phyloP scores from a whole-genome alignment of 306 rosid genomes.

The Cucurbita argyrosperma region DNA sequence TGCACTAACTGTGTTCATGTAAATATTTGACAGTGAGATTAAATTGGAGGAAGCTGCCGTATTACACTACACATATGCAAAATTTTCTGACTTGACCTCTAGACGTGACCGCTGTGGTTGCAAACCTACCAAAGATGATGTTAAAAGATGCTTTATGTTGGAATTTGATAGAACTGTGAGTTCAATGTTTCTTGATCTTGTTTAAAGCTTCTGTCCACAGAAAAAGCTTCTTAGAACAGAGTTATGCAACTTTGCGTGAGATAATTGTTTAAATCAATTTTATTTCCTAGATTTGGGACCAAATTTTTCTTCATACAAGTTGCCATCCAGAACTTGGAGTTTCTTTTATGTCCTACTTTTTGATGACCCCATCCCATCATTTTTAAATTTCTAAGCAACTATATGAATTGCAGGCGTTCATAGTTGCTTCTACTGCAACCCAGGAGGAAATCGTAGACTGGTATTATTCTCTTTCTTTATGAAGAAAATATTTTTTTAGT shows the following conservation, averaged over 20 bases:
- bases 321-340: neutral
- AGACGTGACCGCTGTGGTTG: conserved; percentile 94
- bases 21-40: conserved; percentile 51
- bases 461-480: conserved; percentile 18
- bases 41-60: conserved; percentile 98
- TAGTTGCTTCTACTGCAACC: conserved; percentile 89
- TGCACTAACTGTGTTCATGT: conserved; percentile 7
- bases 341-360: neutral
- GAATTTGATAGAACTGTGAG: conserved; percentile 95
- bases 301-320: neutral
- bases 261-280: neutral
- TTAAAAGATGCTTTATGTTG: conserved; percentile 98
- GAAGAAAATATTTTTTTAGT: neutral
- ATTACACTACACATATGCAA: conserved; percentile 86
- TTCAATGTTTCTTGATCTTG: conserved; percentile 3
- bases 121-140: conserved; percentile 91
- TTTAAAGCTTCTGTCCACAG: neutral
- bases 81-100: conserved; percentile 86
- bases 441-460: conserved; percentile 77
- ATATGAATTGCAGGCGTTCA: conserved; percentile 65
- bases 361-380: neutral
- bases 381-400: conserved; percentile 12
- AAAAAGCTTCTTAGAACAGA: neutral
- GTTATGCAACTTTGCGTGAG: neutral
- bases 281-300: neutral